phyloP scores from a whole-genome alignment of 176 grass and related monocot species.

The Neostapfia colusana region DNA sequence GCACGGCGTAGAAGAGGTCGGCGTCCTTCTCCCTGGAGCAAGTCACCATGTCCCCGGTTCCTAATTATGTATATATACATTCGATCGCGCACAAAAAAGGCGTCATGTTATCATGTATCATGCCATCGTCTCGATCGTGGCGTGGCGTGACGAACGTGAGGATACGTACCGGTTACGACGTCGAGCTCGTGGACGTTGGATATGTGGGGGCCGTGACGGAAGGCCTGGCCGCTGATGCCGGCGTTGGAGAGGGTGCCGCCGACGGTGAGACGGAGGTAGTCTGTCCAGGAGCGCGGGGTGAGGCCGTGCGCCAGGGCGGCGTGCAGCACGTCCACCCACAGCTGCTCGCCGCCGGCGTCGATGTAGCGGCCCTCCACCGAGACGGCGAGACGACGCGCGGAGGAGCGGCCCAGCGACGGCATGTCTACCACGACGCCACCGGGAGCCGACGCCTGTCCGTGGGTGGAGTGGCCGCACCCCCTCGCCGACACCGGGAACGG shows the following conservation, averaged over 20 bases:
- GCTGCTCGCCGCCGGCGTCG: constrained; percentile 78
- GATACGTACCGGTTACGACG: constrained; percentile 56
- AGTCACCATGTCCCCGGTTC: constrained; percentile 48
- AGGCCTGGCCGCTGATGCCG: constrained; percentile 66
- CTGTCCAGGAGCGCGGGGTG: constrained; percentile 51
- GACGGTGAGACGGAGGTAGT: constrained; percentile 68
- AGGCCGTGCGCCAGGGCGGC: constrained; percentile 47
- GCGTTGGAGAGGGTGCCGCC: constrained; percentile 77
- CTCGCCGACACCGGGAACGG: constrained; percentile 60
- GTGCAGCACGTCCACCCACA: constrained; percentile 67
- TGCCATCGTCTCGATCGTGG: too few relatives aligned
- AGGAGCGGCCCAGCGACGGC: constrained; percentile 39
- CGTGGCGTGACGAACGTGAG: neutral
- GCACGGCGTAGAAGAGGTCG: constrained; percentile 58
- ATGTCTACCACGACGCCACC: constrained; percentile 63
- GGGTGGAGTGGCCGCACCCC: constrained; percentile 56
- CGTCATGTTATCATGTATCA: neutral
- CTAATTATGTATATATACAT: neutral
- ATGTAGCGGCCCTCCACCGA: constrained; percentile 23
- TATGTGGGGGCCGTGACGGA: constrained; percentile 58
- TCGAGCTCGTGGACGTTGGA: constrained; percentile 77
- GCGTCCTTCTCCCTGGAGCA: constrained; percentile 43
- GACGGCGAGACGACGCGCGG: constrained; percentile 26
- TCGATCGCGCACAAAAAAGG: too few relatives aligned
- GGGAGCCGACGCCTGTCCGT: constrained; percentile 49